phyloP scores from a whole-genome alignment of 345 rosid species.

The Lepidium didymum region DNA sequence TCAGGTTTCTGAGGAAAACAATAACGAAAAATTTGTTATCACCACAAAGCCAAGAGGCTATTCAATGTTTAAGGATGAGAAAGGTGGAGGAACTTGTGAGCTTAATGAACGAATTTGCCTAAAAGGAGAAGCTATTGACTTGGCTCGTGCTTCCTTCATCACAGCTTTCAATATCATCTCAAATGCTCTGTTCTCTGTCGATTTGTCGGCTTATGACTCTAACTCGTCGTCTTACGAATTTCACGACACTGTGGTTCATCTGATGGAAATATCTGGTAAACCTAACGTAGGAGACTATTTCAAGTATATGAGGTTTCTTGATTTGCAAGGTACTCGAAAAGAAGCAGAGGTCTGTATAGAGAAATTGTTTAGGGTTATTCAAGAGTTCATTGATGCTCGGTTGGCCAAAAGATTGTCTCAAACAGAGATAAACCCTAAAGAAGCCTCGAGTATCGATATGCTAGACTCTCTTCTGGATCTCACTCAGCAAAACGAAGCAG shows the following conservation, averaged over 20 bases:
- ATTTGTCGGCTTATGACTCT: conserved; percentile 29
- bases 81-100: conserved; percentile 22
- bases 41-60: neutral
- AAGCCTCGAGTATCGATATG: conserved; percentile 28
- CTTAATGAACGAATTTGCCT: conserved; percentile 20
- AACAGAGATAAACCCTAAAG: neutral
- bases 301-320: conserved; percentile 31
- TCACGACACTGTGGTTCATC: conserved; percentile 17
- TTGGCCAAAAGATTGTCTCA: conserved; percentile 7
- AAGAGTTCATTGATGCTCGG: conserved; percentile 21
- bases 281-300: conserved; percentile 43
- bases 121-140: conserved; percentile 26
- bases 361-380: conserved; percentile 21
- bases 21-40: neutral
- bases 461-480: conserved; percentile 33
- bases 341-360: conserved; percentile 1
- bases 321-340: conserved; percentile 32
- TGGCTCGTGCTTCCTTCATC: conserved; percentile 36
- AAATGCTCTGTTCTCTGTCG: conserved; percentile 38
- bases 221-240: conserved; percentile 18
- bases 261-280: conserved; percentile 37
- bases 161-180: conserved; percentile 39
- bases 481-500: conserved; percentile 6
- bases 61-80: conserved; percentile 8
- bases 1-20: conserved; percentile 18